A percentile compares a stretch with the other conserved stretches of the same genome.
Evolutionary conservation across 345 rosid genomes (phyloP).

Genomic region (Alliaria petiolata): DNA sequence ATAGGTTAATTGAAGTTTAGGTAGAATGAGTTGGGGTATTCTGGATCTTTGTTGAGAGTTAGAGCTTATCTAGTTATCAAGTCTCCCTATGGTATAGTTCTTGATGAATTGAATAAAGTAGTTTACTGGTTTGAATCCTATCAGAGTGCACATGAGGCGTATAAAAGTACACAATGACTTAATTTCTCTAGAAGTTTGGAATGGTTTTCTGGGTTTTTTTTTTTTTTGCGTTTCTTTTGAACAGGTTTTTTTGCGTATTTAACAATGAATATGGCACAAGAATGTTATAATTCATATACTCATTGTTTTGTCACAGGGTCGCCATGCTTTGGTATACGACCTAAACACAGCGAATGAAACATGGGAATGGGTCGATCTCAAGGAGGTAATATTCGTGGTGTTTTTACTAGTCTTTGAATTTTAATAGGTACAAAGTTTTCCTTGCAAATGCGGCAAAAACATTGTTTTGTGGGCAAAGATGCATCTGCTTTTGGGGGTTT

Average conservation of each 20-base stretch:
- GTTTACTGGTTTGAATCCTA: neutral
- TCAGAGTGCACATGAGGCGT: neutral
- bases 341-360: conserved; percentile 57
- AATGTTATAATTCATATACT: neutral
- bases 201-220: neutral
- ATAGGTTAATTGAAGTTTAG: no score
- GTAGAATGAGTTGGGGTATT: neutral
- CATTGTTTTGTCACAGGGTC: conserved; percentile 47
- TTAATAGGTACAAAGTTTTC: neutral
- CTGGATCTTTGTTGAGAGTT: neutral
- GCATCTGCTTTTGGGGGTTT: neutral
- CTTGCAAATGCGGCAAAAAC: neutral
- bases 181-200: neutral
- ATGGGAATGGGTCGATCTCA: conserved; percentile 96
- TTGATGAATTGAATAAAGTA: neutral
- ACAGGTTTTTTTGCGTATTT: neutral
- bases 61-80: neutral
- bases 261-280: neutral
- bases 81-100: neutral
- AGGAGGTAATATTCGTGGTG: conserved; percentile 56
- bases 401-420: neutral
- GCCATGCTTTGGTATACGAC: conserved; percentile 87
- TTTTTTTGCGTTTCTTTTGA: no score
- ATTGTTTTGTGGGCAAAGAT: neutral
- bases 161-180: neutral